Evolutionary conservation across 139 green algal species (phyloP).

Genomic region (Chlamydomonas eustigma): DNA sequence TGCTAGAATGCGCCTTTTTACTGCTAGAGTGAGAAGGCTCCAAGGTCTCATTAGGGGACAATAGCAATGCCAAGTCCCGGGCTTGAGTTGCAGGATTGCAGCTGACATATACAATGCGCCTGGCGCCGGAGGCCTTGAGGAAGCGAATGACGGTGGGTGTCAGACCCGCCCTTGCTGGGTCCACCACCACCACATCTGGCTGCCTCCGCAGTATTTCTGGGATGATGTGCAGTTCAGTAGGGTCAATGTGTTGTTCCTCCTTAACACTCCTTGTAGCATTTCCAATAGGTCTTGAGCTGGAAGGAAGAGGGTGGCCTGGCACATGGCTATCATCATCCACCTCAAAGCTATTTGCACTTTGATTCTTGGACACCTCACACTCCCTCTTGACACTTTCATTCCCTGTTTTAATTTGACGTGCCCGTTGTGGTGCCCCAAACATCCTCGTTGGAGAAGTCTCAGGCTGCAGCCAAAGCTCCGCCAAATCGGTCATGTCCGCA

Average conservation of each 20-base stretch:
- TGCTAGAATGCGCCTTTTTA: too few relatives aligned
- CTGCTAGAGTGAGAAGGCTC: too few relatives aligned
- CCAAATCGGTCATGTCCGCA: slow-evolving; percentile 47
- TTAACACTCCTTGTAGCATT: not conserved
- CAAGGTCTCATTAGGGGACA: too few relatives aligned
- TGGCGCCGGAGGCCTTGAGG: not conserved
- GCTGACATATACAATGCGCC: slow-evolving; percentile 82
- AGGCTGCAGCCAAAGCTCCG: not conserved
- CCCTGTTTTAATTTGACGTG: too few relatives aligned
- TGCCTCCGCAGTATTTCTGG: too few relatives aligned
- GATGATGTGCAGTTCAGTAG: not conserved
- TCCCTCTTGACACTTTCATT: too few relatives aligned
- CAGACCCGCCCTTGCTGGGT: slow-evolving; percentile 80
- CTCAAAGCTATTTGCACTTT: too few relatives aligned
- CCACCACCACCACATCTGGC: slow-evolving; percentile 58
- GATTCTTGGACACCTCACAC: too few relatives aligned
- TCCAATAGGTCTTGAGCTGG: not conserved
- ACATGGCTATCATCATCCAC: too few relatives aligned
- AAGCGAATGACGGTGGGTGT: not conserved
- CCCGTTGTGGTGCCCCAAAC: not conserved
- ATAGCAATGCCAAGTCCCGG: slow-evolving; percentile 55
- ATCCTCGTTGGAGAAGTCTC: not conserved
- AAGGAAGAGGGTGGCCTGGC: too few relatives aligned
- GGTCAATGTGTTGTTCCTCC: slow-evolving; percentile 6
- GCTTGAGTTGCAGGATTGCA: slow-evolving; percentile 76